These are phyloP conservation scores for Kwoniella mangroviensis DNA, from an alignment of 768 basidiomycete species.

Conservation along the genomic window DNA sequence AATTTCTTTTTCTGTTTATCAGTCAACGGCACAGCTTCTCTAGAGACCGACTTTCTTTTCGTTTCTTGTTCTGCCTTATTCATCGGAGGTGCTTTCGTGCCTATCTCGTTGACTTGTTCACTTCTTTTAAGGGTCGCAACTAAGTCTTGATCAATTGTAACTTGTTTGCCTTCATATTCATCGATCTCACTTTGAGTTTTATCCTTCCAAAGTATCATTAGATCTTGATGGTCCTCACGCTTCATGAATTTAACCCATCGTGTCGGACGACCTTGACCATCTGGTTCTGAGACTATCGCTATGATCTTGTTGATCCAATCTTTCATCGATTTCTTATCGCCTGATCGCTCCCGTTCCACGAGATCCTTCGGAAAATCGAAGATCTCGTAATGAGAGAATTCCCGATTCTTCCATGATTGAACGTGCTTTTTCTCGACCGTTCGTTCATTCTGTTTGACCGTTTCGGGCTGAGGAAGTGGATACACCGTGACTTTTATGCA, in stretches of 20 bases:
- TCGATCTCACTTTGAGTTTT: constrained; percentile 4
- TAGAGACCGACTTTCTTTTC: not conserved
- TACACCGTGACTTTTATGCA: not conserved
- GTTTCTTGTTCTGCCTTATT: not conserved
- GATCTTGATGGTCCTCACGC: not conserved
- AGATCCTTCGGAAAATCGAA: not conserved
- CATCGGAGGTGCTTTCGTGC: not conserved
- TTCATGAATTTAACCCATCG: not conserved
- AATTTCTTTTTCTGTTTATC: constrained; percentile 5
- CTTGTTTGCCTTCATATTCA: not conserved
- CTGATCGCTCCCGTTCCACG: too few species aligned
- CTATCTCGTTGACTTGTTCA: not conserved
- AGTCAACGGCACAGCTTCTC: not conserved
- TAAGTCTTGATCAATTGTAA: not conserved
- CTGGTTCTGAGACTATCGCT: not conserved
- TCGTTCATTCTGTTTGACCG: not conserved
- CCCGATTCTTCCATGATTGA: constrained; percentile 4
- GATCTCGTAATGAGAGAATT: not conserved
- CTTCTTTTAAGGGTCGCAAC: not conserved
- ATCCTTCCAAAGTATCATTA: constrained; percentile 3
- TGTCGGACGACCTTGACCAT: constrained; percentile 9
- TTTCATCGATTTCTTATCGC: not conserved
- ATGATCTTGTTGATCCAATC: constrained; percentile 2
- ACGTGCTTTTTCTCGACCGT: not conserved
- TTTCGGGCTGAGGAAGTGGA: not conserved